Conservation (phyloP, 345 rosid genomes). For the Euphorbia tirucalli region DNA sequence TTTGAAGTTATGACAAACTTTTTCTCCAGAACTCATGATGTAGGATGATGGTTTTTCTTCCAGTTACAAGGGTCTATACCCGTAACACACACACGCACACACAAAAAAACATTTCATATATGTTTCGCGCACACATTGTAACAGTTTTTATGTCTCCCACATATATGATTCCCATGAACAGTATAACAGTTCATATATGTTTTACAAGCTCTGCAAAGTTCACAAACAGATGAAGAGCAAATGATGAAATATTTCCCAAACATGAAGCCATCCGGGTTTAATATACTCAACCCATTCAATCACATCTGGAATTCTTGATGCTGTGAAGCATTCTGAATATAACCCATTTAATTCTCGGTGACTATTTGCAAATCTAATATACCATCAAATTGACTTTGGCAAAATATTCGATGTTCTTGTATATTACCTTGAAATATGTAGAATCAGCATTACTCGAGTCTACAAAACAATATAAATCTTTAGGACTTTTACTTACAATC, state of each 20-base stretch:
- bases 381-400: background rate
- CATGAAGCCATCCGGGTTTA: background rate
- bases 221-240: background rate
- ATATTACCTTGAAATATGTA: background rate
- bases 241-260: background rate
- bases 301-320: background rate
- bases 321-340: background rate
- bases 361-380: background rate
- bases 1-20: background rate
- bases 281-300: background rate
- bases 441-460: background rate
- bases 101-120: background rate
- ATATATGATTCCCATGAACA: background rate
- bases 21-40: background rate
- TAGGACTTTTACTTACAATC: background rate
- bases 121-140: background rate
- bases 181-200: background rate
- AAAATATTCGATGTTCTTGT: background rate
- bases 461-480: background rate
- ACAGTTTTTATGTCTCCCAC: background rate
- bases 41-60: background rate
- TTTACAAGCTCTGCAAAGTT: background rate
- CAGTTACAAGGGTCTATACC: background rate
- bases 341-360: background rate
- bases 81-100: background rate